Percentiles rank a stretch among this genome's conserved stretches.
phyloP scores from a whole-genome alignment of 768 basidiomycete species.

The Phaffia tasmanica region DNA sequence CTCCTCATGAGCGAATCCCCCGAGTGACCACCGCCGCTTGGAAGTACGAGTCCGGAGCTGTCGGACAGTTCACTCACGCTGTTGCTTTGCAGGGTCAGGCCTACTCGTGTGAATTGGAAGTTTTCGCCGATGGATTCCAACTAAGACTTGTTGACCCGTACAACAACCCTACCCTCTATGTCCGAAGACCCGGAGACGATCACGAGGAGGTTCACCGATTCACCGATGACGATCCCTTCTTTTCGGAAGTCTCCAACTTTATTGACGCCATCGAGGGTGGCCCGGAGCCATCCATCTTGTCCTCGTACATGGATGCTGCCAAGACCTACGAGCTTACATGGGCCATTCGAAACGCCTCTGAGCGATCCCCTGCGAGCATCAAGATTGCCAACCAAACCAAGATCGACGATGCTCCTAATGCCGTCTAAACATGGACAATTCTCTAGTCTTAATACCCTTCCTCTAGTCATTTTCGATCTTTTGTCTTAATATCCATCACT shows the following conservation, averaged over 20 bases:
- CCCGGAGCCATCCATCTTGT: constrained; percentile 67
- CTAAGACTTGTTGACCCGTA: constrained; percentile 61
- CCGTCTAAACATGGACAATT: too few relatives aligned
- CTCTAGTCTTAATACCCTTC: too few relatives aligned
- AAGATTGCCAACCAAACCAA: constrained; percentile 1
- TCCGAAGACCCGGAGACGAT: constrained; percentile 47
- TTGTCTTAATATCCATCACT: too few relatives aligned
- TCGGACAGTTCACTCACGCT: constrained; percentile 81
- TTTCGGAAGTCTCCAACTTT: constrained; percentile 81
- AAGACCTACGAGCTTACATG: constrained; percentile 33
- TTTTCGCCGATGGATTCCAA: constrained; percentile 83
- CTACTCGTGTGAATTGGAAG: constrained; percentile 89
- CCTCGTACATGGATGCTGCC: constrained; percentile 63
- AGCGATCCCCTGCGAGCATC: constrained; percentile 2
- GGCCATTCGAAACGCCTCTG: constrained; percentile 20
- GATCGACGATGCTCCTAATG: too few relatives aligned
- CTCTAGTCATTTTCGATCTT: too few relatives aligned
- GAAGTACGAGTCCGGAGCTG: constrained; percentile 94
- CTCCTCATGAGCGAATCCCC: constrained; percentile 80
- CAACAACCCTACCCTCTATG: constrained; percentile 73
- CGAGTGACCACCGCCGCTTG: constrained; percentile 87
- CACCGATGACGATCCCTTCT: constrained; percentile 38
- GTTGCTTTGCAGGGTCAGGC: constrained; percentile 82
- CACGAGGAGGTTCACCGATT: constrained; percentile 37
- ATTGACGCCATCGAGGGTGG: constrained; percentile 81